Percentiles rank a stretch among this genome's conserved stretches.
phyloP scores from a whole-genome alignment of 2,329 filamentous ascomycete species.

The Aspergillus sojae region DNA sequence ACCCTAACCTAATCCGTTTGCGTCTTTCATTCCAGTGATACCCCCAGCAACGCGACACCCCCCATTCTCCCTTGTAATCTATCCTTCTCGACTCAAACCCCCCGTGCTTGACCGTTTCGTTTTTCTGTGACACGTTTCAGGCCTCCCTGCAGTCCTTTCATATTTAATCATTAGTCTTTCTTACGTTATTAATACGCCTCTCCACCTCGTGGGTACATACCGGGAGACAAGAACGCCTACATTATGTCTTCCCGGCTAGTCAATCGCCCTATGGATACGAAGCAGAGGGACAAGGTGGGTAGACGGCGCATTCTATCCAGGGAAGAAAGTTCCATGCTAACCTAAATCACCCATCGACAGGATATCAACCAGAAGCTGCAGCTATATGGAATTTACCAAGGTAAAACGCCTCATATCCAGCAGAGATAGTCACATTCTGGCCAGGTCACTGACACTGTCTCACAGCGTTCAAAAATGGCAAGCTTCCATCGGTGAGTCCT shows the following conservation, averaged over 20 bases:
- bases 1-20: constrained; percentile 6
- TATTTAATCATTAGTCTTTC: background rate
- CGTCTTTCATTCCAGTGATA: constrained; percentile 25
- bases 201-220: too few species aligned
- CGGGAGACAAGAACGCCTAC: background rate
- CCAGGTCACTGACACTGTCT: constrained; percentile 16
- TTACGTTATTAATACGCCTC: background rate
- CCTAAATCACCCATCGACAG: constrained; percentile 20
- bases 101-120: background rate
- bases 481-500: constrained; percentile 84
- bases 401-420: constrained; percentile 36
- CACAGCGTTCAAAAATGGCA: constrained; percentile 81
- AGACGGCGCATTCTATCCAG: background rate
- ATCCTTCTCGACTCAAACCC: background rate
- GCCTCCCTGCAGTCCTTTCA: background rate
- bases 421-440: background rate
- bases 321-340: background rate
- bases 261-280: constrained; percentile 10
- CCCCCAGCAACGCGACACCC: constrained; percentile 20
- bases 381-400: constrained; percentile 82
- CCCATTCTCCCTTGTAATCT: background rate
- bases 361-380: constrained; percentile 94
- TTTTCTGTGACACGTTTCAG: background rate
- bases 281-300: constrained; percentile 68
- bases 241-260: constrained; percentile 14